Conservation (phyloP, 768 basidiomycete species). For the Boletus tylopilopsis region DNA sequence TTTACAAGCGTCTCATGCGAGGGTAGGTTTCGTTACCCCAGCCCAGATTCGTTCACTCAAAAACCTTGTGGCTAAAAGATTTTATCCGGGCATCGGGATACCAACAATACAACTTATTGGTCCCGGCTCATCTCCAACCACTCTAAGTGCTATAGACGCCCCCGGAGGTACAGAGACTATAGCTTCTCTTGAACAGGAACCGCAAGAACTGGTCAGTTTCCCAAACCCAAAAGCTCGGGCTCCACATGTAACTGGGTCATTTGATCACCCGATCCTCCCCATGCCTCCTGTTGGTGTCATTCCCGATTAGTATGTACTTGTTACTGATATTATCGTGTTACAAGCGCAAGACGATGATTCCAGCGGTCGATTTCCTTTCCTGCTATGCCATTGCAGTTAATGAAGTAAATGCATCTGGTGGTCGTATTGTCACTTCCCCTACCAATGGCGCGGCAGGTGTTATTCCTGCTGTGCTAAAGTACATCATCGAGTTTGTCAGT, state of each 20-base stretch:
- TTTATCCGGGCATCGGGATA: constrained; percentile 47
- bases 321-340: constrained; percentile 1
- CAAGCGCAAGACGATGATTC: constrained; percentile 82
- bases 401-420: constrained; percentile 91
- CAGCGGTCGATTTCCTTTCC: constrained; percentile 89
- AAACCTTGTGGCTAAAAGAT: constrained; percentile 35
- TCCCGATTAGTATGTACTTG: neutral
- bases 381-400: constrained; percentile 95
- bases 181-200: neutral
- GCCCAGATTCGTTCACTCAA: neutral
- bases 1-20: constrained; percentile 89
- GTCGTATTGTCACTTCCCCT: constrained; percentile 91
- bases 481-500: constrained; percentile 86
- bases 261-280: constrained; percentile 76
- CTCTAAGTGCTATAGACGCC: constrained; percentile 22
- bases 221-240: constrained; percentile 18
- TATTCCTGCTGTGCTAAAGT: constrained; percentile 90
- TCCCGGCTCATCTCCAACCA: constrained; percentile 14
- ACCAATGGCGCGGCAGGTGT: constrained; percentile 94
- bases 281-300: constrained; percentile 68
- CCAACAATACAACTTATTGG: constrained; percentile 37
- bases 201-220: constrained; percentile 1
- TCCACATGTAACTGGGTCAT: constrained; percentile 62
- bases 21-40: constrained; percentile 44
- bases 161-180: constrained; percentile 10